Evolutionary conservation across 768 basidiomycete species (phyloP).

Genomic region (Boletus bicolor): DNA sequence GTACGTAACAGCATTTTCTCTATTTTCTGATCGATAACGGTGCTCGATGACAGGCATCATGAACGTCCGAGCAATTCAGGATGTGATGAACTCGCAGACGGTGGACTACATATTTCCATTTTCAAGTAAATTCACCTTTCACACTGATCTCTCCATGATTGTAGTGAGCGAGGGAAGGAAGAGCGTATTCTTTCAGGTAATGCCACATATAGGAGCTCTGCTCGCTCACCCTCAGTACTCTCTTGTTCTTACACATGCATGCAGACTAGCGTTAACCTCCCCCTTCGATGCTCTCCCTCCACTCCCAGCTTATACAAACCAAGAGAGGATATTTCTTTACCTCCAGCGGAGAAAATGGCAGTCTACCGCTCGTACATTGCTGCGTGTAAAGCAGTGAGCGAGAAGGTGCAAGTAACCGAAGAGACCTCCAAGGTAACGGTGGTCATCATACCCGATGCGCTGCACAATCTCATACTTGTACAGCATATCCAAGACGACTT

Average conservation of each 20-base stretch:
- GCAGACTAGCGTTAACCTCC: slow-evolving; percentile 60
- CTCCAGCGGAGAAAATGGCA: slow-evolving; percentile 44
- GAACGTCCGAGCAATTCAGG: slow-evolving; percentile 63
- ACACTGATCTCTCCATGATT: slow-evolving; percentile 69
- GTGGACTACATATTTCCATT: slow-evolving; percentile 77
- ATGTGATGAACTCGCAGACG: slow-evolving; percentile 60
- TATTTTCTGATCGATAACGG: background rate
- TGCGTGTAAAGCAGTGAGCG: slow-evolving; percentile 48
- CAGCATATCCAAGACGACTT: slow-evolving; percentile 81
- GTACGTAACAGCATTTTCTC: slow-evolving; percentile 18
- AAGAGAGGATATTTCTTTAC: slow-evolving; percentile 41
- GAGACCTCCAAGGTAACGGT: slow-evolving; percentile 54
- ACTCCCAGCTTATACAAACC: slow-evolving; percentile 48
- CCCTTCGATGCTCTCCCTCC: slow-evolving; percentile 38
- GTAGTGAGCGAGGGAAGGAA: slow-evolving; percentile 60
- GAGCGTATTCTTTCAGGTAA: slow-evolving; percentile 72
- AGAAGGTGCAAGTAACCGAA: slow-evolving; percentile 51
- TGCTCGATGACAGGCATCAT: slow-evolving; percentile 44
- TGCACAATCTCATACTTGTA: background rate
- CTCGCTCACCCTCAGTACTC: background rate
- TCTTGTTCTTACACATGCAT: background rate
- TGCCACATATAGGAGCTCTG: background rate
- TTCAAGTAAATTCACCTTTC: slow-evolving; percentile 61
- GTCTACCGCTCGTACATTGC: slow-evolving; percentile 58
- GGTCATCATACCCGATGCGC: background rate